A percentile compares a stretch with the other conserved stretches of the same genome.
phyloP scores from a whole-genome alignment of 2,329 filamentous ascomycete genomes.

The Tolypocladium endophyticum region DNA sequence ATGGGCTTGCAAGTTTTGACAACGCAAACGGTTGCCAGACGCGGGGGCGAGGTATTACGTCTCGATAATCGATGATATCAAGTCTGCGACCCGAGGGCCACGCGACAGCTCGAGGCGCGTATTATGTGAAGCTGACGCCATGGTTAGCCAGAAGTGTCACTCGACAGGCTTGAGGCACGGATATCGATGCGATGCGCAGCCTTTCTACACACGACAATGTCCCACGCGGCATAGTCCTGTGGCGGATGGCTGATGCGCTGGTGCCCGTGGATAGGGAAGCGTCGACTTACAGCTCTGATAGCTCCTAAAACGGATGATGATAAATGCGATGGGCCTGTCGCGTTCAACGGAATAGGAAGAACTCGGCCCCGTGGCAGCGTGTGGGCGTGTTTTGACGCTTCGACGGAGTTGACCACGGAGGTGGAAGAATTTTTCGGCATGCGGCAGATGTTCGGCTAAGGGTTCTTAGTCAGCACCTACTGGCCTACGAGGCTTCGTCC shows the following conservation, averaged over 20 bases:
- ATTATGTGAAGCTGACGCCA: slow-evolving; percentile 7
- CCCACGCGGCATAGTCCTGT: background rate
- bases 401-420: slow-evolving; percentile 17
- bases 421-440: slow-evolving; percentile 25
- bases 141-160: slow-evolving; percentile 8
- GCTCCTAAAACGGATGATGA: slow-evolving; percentile 26
- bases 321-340: slow-evolving; percentile 31
- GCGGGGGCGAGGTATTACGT: background rate
- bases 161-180: background rate
- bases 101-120: slow-evolving; percentile 4
- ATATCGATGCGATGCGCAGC: slow-evolving; percentile 1
- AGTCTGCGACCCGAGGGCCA: slow-evolving; percentile 1
- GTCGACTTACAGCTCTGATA: slow-evolving; percentile 23
- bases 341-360: slow-evolving; percentile 36
- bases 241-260: slow-evolving; percentile 5
- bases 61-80: background rate
- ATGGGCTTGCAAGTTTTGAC: background rate
- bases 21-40: background rate
- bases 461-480: background rate
- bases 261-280: slow-evolving; percentile 2
- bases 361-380: slow-evolving; percentile 25
- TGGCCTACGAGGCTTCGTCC: too few relatives aligned
- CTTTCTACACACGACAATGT: slow-evolving; percentile 1
- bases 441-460: background rate
- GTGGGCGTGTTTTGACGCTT: slow-evolving; percentile 22